Percentiles rank a stretch among this genome's conserved stretches.
Evolutionary conservation across 163 green algal species (phyloP).

Genomic region (Smithsoniella earleae): DNA sequence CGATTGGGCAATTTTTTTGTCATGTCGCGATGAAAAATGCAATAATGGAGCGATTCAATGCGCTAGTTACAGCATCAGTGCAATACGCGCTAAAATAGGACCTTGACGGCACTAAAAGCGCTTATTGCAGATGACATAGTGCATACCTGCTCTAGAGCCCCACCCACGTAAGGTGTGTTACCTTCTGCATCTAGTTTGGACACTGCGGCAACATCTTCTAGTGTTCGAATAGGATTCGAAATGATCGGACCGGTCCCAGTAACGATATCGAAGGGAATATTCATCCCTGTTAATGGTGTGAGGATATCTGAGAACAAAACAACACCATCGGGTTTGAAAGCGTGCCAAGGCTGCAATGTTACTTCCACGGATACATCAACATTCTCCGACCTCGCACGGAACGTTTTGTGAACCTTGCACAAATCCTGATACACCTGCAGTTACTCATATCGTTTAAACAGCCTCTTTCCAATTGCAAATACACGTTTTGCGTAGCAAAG

Average conservation of each 20-base stretch:
- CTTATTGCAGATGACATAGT: neutral
- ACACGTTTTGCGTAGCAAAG: no score
- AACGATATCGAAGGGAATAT: conserved; percentile 90
- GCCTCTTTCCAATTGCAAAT: no score
- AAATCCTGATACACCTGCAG: conserved; percentile 78
- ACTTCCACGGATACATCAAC: conserved; percentile 82
- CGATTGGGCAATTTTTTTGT: no score
- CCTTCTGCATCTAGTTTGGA: conserved; percentile 61
- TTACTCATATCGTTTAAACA: no score
- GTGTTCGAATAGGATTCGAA: conserved; percentile 64
- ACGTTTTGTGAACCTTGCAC: conserved; percentile 82
- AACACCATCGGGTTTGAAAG: conserved; percentile 87
- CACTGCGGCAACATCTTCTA: conserved; percentile 50
- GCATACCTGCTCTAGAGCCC: conserved; percentile 51
- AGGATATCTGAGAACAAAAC: conserved; percentile 96
- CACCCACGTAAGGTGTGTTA: conserved; percentile 66
- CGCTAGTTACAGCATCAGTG: no score
- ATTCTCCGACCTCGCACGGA: conserved; percentile 82
- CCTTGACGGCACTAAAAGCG: no score
- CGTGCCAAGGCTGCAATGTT: conserved; percentile 81
- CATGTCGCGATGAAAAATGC: no score
- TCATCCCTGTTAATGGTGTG: conserved; percentile 87
- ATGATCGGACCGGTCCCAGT: conserved; percentile 68
- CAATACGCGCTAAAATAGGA: no score
- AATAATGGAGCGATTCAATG: no score